These are phyloP conservation scores for Effrenium voratum DNA, from an alignment of 73 alveolate genomes.

Conservation along the genomic window DNA sequence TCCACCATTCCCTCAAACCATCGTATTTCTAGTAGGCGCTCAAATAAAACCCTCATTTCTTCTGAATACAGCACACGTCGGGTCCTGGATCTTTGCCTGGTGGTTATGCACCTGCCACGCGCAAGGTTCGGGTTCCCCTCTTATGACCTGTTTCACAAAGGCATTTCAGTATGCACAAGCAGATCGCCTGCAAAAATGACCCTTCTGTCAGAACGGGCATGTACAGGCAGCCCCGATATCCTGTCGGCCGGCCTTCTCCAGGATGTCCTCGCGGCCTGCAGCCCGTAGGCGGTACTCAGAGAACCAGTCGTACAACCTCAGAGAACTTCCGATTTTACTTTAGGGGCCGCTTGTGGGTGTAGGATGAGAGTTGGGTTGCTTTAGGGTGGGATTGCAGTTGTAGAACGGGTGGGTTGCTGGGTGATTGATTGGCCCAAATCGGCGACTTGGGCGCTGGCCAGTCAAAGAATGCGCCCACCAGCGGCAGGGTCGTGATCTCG, in stretches of 20 bases:
- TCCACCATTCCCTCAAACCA: too few species aligned
- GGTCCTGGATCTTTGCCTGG: slow-evolving; percentile 89
- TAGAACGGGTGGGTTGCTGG: background rate
- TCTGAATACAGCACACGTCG: too few species aligned
- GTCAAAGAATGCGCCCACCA: slow-evolving; percentile 82
- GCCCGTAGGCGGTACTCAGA: slow-evolving; percentile 92
- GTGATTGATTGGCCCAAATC: background rate
- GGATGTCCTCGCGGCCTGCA: slow-evolving; percentile 83
- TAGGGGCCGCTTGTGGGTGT: too few species aligned
- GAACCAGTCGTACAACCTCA: slow-evolving; percentile 91
- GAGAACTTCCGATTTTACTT: too few species aligned
- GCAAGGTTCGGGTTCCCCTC: too few species aligned
- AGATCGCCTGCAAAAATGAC: background rate
- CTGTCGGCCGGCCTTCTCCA: slow-evolving; percentile 31
- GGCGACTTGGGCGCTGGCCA: slow-evolving; percentile 6
- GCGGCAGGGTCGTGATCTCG: slow-evolving; percentile 85
- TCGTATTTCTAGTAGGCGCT: too few species aligned
- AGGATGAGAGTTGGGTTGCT: too few species aligned
- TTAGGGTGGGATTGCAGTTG: background rate
- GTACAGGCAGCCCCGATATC: background rate
- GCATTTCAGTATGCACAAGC: background rate
- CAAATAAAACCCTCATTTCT: background rate
- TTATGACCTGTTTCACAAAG: too few species aligned
- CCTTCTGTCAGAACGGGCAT: background rate
- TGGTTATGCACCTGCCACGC: slow-evolving; percentile 54